Conservation (phyloP, 2,329 filamentous ascomycete genomes). For the Alternaria arborescens region DNA sequence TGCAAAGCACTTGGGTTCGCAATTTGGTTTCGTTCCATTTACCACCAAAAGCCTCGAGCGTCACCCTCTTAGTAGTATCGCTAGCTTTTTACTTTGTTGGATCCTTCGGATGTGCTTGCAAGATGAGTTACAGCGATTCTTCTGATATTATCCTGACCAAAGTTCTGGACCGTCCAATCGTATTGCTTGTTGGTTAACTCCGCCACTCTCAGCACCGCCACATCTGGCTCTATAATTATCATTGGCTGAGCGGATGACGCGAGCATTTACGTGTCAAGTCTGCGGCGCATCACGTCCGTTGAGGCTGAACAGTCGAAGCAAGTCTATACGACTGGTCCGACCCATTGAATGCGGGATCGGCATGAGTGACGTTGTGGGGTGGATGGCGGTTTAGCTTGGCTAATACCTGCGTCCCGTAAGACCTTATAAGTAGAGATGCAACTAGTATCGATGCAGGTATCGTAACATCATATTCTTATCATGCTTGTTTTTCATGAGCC, state of each 20-base stretch:
- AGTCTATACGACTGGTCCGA: neutral
- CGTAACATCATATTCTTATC: neutral
- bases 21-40: neutral
- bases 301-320: neutral
- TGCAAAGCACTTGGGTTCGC: neutral
- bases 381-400: neutral
- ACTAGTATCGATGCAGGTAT: neutral
- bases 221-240: slow-evolving; percentile 14
- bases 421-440: neutral
- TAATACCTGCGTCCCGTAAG: neutral
- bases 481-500: slow-evolving; percentile 3
- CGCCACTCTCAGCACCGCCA: slow-evolving; percentile 10
- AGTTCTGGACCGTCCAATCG: slow-evolving; percentile 1
- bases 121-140: neutral
- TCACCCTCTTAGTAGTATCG: neutral
- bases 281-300: slow-evolving; percentile 2
- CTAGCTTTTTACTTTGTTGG: neutral
- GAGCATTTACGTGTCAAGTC: slow-evolving; percentile 5
- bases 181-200: slow-evolving; percentile 1
- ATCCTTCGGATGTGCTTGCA: neutral
- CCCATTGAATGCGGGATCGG: neutral
- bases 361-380: neutral
- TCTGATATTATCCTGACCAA: neutral
- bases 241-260: slow-evolving; percentile 8
- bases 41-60: neutral